phyloP scores from a whole-genome alignment of 1,139 yeast species.

The Ogataea hybrid region DNA sequence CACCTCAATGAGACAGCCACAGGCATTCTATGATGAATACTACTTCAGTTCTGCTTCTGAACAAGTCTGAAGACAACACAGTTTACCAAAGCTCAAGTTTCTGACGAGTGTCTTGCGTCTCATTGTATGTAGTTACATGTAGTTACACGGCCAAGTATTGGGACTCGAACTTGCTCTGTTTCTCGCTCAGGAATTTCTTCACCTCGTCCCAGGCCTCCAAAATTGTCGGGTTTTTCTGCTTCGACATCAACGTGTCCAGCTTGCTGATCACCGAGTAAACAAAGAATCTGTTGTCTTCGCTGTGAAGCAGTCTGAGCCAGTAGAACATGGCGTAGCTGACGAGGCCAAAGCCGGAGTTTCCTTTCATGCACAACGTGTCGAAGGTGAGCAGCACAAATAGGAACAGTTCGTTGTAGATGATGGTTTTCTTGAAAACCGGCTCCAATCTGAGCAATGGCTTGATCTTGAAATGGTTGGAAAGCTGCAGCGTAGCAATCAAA shows the following conservation, averaged over 20 bases:
- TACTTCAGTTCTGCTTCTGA: conserved; percentile 92
- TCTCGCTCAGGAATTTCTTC: conserved; percentile 41
- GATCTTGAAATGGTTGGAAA: conserved; percentile 43
- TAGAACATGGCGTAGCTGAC: conserved; percentile 54
- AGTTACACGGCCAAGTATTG: conserved; percentile 16
- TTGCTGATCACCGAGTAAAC: conserved; percentile 41
- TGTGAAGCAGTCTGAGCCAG: conserved; percentile 66
- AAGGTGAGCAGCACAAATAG: conserved; percentile 50
- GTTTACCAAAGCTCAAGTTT: conserved; percentile 38
- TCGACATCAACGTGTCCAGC: conserved; percentile 42
- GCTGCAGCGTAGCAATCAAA: conserved; percentile 55
- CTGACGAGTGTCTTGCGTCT: conserved; percentile 10
- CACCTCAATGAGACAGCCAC: conserved; percentile 5
- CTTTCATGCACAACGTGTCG: conserved; percentile 62
- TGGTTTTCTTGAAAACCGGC: conserved; percentile 42
- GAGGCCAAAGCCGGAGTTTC: conserved; percentile 67
- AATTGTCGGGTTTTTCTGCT: conserved; percentile 47
- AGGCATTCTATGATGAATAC: conserved; percentile 54
- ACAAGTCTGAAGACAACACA: conserved; percentile 68
- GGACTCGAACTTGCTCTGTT: conserved; percentile 30
- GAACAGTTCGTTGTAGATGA: conserved; percentile 61
- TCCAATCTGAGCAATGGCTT: conserved; percentile 41
- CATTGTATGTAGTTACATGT: conserved; percentile 1
- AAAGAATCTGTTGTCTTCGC: conserved; percentile 47
- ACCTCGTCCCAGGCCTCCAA: conserved; percentile 42